Evolutionary conservation across 2,329 filamentous ascomycete species (phyloP).

Genomic region (Conoideocrella luteorostrata): DNA sequence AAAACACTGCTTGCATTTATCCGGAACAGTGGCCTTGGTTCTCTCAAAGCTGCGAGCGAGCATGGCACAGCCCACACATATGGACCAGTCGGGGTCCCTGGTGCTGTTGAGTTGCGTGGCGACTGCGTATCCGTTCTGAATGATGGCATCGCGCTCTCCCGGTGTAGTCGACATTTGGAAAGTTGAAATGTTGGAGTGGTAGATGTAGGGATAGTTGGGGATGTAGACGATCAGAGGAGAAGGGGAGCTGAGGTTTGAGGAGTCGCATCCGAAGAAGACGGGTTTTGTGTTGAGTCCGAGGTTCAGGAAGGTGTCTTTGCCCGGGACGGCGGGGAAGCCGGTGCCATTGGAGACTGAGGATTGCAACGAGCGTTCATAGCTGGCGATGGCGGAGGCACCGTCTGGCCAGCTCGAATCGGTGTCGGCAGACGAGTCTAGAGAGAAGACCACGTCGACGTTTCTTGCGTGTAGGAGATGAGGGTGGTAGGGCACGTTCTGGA

Average conservation of each 20-base stretch:
- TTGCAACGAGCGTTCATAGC: constrained; percentile 46
- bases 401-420: constrained; percentile 53
- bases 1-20: constrained; percentile 72
- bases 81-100: constrained; percentile 65
- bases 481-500: constrained; percentile 73
- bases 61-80: constrained; percentile 84
- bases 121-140: constrained; percentile 78
- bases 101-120: constrained; percentile 80
- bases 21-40: constrained; percentile 62
- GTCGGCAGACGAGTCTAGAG: constrained; percentile 59
- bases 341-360: constrained; percentile 44
- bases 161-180: constrained; percentile 61
- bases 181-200: constrained; percentile 72
- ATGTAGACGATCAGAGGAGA: constrained; percentile 79
- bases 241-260: constrained; percentile 42
- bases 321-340: constrained; percentile 53
- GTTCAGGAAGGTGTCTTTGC: constrained; percentile 48
- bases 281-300: constrained; percentile 53
- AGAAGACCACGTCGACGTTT: constrained; percentile 56
- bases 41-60: constrained; percentile 68
- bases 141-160: constrained; percentile 67
- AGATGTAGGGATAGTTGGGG: constrained; percentile 69
- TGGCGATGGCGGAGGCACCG: constrained; percentile 51
- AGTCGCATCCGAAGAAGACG: constrained; percentile 60
- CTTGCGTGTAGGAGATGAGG: constrained; percentile 47